A percentile compares a stretch with the other conserved stretches of the same genome.
Evolutionary conservation across 176 grass and related monocot genomes (phyloP).

Genomic region (Eragrostis curvula): DNA sequence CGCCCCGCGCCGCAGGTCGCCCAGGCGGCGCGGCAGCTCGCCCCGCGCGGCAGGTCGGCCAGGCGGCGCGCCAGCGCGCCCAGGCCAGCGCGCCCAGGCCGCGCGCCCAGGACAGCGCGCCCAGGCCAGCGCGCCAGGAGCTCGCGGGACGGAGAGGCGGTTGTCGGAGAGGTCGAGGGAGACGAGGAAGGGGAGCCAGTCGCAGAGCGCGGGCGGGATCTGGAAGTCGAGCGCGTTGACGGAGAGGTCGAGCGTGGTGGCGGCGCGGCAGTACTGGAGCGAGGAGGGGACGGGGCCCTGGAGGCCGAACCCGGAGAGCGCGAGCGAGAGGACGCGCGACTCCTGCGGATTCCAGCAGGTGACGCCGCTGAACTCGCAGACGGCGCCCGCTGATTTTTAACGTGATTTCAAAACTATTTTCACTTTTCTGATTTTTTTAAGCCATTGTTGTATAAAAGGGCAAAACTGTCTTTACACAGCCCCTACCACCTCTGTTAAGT

Average conservation of each 20-base stretch:
- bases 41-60: too few relatives aligned
- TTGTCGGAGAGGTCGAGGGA: conserved; percentile 77
- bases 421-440: too few relatives aligned
- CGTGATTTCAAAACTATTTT: too few relatives aligned
- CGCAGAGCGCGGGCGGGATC: conserved; percentile 67
- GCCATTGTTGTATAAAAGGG: too few relatives aligned
- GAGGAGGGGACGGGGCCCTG: conserved; percentile 59
- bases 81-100: too few relatives aligned
- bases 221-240: conserved; percentile 47
- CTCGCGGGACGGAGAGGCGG: conserved; percentile 54
- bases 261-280: conserved; percentile 68
- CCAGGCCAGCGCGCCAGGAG: too few relatives aligned
- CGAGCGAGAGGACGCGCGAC: conserved; percentile 63
- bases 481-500: too few relatives aligned
- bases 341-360: conserved; percentile 82
- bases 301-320: conserved; percentile 63
- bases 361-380: conserved; percentile 68
- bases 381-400: conserved; percentile 40
- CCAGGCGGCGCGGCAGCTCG: too few relatives aligned
- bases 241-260: conserved; percentile 75
- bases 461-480: too few relatives aligned
- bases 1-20: too few relatives aligned
- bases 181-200: conserved; percentile 82
- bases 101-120: too few relatives aligned
- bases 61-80: too few relatives aligned